phyloP scores from a whole-genome alignment of 2,329 filamentous ascomycete genomes.

The Thielaviopsis musarum region DNA sequence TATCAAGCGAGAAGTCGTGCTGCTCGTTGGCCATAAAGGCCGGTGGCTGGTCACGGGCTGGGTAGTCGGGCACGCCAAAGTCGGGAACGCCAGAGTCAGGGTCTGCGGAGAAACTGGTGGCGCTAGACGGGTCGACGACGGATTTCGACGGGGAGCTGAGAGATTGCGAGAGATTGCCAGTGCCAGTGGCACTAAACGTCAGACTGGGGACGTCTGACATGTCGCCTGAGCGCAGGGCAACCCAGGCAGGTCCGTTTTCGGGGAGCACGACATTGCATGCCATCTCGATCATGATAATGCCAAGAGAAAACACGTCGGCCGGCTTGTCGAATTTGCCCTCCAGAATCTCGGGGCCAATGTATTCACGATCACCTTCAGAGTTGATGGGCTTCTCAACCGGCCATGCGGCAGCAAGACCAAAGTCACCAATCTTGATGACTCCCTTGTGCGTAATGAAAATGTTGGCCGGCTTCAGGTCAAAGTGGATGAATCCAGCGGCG shows the following conservation, averaged over 20 bases:
- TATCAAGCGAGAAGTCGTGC: slow-evolving; percentile 62
- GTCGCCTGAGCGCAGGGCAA: slow-evolving; percentile 74
- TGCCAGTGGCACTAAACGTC: slow-evolving; percentile 60
- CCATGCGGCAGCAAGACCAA: slow-evolving; percentile 66
- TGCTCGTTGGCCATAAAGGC: slow-evolving; percentile 71
- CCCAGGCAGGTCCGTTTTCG: slow-evolving; percentile 83
- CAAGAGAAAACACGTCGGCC: slow-evolving; percentile 84
- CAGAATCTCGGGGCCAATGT: slow-evolving; percentile 87
- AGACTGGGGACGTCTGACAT: slow-evolving; percentile 77
- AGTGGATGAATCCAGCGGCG: slow-evolving; percentile 67
- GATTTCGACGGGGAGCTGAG: not conserved
- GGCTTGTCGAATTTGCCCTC: slow-evolving; percentile 76
- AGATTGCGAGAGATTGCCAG: slow-evolving; percentile 36
- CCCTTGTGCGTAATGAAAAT: slow-evolving; percentile 70
- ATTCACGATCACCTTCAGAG: slow-evolving; percentile 87
- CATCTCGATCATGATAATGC: slow-evolving; percentile 86
- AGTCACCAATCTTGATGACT: slow-evolving; percentile 70
- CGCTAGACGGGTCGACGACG: not conserved
- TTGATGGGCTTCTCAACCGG: slow-evolving; percentile 63
- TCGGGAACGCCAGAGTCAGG: slow-evolving; percentile 2
- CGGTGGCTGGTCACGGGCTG: slow-evolving; percentile 47
- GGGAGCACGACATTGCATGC: slow-evolving; percentile 87
- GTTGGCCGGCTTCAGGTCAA: slow-evolving; percentile 75
- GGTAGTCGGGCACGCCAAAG: slow-evolving; percentile 30
- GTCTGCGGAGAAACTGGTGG: not conserved